phyloP scores from a whole-genome alignment of 192 early-diverging fungal species.

The Funneliformis mosseae region DNA sequence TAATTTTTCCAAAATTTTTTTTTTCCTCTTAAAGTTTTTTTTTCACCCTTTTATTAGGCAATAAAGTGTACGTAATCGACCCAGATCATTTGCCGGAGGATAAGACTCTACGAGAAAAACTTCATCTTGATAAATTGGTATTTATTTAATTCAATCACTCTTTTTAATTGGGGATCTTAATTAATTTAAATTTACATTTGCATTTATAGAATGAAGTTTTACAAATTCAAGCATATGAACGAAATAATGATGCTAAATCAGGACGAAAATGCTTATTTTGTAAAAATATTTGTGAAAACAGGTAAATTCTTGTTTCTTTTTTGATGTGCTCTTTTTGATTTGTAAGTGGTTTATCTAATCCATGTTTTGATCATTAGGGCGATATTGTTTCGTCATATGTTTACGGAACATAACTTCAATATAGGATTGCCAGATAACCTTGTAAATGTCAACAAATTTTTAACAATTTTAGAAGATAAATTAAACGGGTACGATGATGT shows the following conservation, averaged over 20 bases:
- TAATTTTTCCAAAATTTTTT: constrained; percentile 1
- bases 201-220: constrained; percentile 62
- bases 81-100: constrained; percentile 58
- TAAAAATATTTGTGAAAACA: constrained; percentile 73
- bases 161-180: background rate
- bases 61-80: constrained; percentile 59
- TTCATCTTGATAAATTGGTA: constrained; percentile 71
- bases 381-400: constrained; percentile 85
- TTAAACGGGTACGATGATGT: constrained; percentile 53
- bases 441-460: constrained; percentile 80
- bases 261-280: constrained; percentile 93
- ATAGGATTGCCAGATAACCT: constrained; percentile 91
- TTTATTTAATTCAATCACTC: background rate
- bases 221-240: constrained; percentile 71
- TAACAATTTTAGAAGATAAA: constrained; percentile 74
- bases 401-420: constrained; percentile 89
- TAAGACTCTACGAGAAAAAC: constrained; percentile 67
- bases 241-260: constrained; percentile 61
- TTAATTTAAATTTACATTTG: background rate
- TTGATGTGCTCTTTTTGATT: constrained; percentile 2
- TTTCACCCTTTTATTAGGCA: background rate
- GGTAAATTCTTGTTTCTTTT: constrained; percentile 37
- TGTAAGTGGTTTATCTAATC: background rate
- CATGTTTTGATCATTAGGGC: constrained; percentile 44
- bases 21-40: constrained; percentile 16